phyloP scores from a whole-genome alignment of 2,329 filamentous ascomycete species.

The Xylariales sp. region DNA sequence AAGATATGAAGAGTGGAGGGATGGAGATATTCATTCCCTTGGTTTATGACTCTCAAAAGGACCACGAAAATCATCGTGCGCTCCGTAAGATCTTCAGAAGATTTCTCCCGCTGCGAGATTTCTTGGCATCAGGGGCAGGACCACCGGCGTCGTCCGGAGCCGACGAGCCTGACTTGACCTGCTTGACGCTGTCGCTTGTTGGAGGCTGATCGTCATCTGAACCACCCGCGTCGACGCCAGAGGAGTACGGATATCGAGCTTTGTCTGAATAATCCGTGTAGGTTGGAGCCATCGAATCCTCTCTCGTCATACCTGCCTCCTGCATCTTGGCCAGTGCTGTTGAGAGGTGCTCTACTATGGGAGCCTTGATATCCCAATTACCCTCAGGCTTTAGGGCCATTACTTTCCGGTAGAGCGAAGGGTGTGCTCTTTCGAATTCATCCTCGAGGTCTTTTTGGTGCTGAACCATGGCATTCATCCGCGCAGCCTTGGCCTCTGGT shows the following conservation, averaged over 20 bases:
- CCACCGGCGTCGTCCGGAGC: conserved; percentile 6
- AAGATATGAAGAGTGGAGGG: too few species aligned
- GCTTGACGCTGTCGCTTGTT: conserved; percentile 5
- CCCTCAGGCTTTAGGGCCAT: conserved; percentile 30
- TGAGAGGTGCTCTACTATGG: conserved; percentile 45
- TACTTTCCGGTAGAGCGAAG: conserved; percentile 41
- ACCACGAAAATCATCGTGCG: conserved; percentile 1
- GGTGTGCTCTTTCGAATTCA: conserved; percentile 42
- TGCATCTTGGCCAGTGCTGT: conserved; percentile 41
- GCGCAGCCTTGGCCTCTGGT: conserved; percentile 33
- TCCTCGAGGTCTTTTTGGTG: conserved; percentile 45
- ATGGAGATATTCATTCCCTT: too few species aligned
- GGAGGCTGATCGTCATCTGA: conserved; percentile 19
- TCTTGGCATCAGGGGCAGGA: conserved; percentile 1
- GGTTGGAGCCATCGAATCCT: conserved; percentile 8
- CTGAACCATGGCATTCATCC: conserved; percentile 33
- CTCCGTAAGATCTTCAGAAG: conserved; percentile 7
- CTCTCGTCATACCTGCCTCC: conserved; percentile 14
- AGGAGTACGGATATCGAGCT: conserved; percentile 10
- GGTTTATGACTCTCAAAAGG: too few species aligned
- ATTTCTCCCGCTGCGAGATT: conserved; percentile 4
- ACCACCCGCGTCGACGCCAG: conserved; percentile 18
- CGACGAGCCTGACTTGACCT: conserved; percentile 8
- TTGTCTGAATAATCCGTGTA: conserved; percentile 10
- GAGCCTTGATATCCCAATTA: conserved; percentile 39